Conservation (phyloP, 2,329 filamentous ascomycete genomes). For the Thielaviopsis musarum region DNA sequence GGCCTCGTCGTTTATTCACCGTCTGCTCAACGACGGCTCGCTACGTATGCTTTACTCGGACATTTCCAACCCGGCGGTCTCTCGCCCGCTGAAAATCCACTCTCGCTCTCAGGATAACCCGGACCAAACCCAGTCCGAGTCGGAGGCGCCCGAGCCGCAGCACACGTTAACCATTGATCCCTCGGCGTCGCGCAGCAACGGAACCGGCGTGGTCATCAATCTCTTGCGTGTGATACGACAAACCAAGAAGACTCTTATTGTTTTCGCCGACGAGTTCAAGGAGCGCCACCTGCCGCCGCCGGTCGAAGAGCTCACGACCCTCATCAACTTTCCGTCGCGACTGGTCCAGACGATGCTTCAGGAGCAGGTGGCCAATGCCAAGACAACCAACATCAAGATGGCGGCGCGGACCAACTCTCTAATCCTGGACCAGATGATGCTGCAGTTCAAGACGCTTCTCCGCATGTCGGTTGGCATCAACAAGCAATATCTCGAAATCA, state of each 20-base stretch:
- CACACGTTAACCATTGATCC: slow-evolving; percentile 18
- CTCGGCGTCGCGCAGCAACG: slow-evolving; percentile 19
- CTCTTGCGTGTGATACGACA: slow-evolving; percentile 81
- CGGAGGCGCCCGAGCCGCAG: slow-evolving; percentile 18
- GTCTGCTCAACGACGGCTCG: slow-evolving; percentile 88
- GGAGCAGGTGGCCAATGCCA: slow-evolving; percentile 77
- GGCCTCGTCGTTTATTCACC: slow-evolving; percentile 84
- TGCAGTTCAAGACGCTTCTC: slow-evolving; percentile 85
- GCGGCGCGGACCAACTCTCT: slow-evolving; percentile 80
- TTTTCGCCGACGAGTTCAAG: slow-evolving; percentile 68
- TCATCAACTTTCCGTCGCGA: slow-evolving; percentile 94
- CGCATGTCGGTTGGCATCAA: slow-evolving; percentile 89
- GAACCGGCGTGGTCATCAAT: slow-evolving; percentile 58
- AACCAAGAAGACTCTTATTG: slow-evolving; percentile 79
- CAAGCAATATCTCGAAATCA: slow-evolving; percentile 67
- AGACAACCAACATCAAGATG: slow-evolving; percentile 76
- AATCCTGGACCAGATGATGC: slow-evolving; percentile 95
- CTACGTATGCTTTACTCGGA: slow-evolving; percentile 62
- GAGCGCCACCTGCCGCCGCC: slow-evolving; percentile 87
- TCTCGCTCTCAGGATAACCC: neutral
- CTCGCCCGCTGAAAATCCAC: neutral
- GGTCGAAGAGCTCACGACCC: slow-evolving; percentile 84
- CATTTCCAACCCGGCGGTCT: neutral
- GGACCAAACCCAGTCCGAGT: slow-evolving; percentile 7
- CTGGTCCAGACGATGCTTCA: slow-evolving; percentile 94